These are phyloP conservation scores for Suillus luteus DNA, from an alignment of 768 basidiomycete genomes.

Conservation along the genomic window DNA sequence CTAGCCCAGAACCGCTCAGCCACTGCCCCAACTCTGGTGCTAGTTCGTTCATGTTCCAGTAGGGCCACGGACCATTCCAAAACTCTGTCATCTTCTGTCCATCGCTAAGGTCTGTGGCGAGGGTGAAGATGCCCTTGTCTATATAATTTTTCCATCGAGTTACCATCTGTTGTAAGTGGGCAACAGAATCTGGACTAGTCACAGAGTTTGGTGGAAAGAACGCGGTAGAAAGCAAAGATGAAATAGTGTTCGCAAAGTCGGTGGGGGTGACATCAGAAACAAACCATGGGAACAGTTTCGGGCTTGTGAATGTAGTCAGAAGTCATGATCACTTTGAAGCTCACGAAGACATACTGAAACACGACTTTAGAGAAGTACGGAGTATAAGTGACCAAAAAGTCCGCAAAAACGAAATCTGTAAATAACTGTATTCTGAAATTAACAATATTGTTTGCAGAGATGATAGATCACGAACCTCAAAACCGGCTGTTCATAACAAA, in stretches of 20 bases:
- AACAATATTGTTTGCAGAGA: not conserved
- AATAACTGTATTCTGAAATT: conserved; percentile 57
- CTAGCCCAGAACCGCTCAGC: conserved; percentile 60
- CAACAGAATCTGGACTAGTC: conserved; percentile 28
- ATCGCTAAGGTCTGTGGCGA: conserved; percentile 49
- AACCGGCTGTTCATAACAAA: conserved; percentile 62
- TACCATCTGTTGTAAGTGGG: conserved; percentile 60
- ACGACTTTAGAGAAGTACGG: conserved; percentile 79
- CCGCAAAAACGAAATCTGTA: conserved; percentile 91
- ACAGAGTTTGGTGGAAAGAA: conserved; percentile 53
- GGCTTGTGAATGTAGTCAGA: conserved; percentile 47
- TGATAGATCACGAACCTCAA: conserved; percentile 59
- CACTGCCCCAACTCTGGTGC: conserved; percentile 53
- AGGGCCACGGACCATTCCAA: conserved; percentile 77
- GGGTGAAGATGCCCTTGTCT: conserved; percentile 64
- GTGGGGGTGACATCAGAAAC: conserved; percentile 91
- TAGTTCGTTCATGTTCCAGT: conserved; percentile 67
- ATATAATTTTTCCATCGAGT: conserved; percentile 74
- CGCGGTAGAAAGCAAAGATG: conserved; percentile 52
- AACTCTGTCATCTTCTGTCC: conserved; percentile 44
- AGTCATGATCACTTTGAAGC: not conserved
- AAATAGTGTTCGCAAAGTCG: conserved; percentile 70
- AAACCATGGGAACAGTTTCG: conserved; percentile 96
- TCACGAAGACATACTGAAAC: conserved; percentile 73
- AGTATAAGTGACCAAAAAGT: conserved; percentile 89